phyloP scores from a whole-genome alignment of 2,329 filamentous ascomycete species.

The Metarhizium robertsii region DNA sequence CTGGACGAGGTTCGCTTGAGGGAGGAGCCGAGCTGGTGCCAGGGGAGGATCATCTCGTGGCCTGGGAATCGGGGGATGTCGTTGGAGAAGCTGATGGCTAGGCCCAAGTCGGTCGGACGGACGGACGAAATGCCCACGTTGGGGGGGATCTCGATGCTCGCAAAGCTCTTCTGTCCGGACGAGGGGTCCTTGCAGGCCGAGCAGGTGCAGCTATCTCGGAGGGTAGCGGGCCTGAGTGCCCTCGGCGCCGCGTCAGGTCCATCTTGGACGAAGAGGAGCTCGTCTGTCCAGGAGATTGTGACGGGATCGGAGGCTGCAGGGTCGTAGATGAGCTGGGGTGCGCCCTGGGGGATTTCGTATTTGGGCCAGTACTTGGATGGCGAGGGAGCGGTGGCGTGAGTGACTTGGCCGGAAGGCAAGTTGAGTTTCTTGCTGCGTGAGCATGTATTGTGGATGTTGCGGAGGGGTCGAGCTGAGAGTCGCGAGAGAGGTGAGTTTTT shows the following conservation, averaged over 20 bases:
- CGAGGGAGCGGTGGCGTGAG: background rate
- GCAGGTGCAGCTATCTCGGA: conserved; percentile 49
- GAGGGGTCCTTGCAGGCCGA: conserved; percentile 41
- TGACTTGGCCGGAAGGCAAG: background rate
- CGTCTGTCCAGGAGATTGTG: conserved; percentile 16
- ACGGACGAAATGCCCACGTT: conserved; percentile 23
- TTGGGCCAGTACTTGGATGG: conserved; percentile 7
- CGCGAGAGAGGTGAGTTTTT: background rate
- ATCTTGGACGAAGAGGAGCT: conserved; percentile 20
- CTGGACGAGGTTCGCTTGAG: conserved; percentile 13
- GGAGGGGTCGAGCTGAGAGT: background rate
- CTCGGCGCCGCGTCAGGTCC: conserved; percentile 11
- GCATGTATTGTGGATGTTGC: background rate
- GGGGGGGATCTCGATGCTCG: conserved; percentile 29
- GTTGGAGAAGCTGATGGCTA: conserved; percentile 51
- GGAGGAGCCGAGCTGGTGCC: conserved; percentile 26
- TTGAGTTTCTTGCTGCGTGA: background rate
- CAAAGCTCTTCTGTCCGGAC: conserved; percentile 50
- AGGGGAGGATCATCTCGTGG: conserved; percentile 24
- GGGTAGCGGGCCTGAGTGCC: conserved; percentile 17
- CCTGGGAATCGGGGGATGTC: conserved; percentile 27
- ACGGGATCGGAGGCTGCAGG: conserved; percentile 6
- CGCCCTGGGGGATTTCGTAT: conserved; percentile 8
- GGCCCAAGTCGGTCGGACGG: conserved; percentile 22
- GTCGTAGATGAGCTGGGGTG: conserved; percentile 7